Base-by-base conservation (phyloP, 192 early-diverging fungal species). In the Dissophora globulifera region DNA sequence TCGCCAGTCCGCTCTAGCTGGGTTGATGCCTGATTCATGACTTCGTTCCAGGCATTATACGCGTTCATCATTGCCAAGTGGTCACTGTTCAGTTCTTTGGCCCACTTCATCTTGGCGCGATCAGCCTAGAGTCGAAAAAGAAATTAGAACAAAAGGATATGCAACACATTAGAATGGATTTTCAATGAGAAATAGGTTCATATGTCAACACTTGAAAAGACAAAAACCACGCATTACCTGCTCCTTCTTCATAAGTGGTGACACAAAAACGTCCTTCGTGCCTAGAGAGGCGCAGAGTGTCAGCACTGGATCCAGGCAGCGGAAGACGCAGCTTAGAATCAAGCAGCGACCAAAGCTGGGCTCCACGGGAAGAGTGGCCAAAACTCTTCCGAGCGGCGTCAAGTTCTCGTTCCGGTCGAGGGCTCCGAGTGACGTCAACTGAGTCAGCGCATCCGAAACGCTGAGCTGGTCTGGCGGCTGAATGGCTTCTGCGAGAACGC, bases 261-360 rank as follows among this genome's bases (percentile, higher is more conserved):
- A 72, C 10, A 80, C 55, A 49, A 81, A 81, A 17, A 79, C 78
- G 38, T 61, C 65, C 48, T 82, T 82, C 38, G 78, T 79, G 11
- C 83, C 85, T 40, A 92, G 58, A 3, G 81, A 83, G 8, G 84
- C 86, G 3, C 87, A 89, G 11, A 85, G 67, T 1, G 90, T 88
- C 32, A 92, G 55, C 29, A 92, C 85, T 15, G 90, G 90, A 63
- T 92, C 90, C 29, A 92, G 49, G 50, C 87, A 90, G 10, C 82
- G 74, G 62, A 89, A 88, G 20, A 85, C 66, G 26, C 85, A 85
- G 15, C 84, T 88, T 25, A 87, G 48, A 8, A 92, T 64, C 26
- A 92, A 70, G 58, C 89, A 85, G 41, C 89, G 86, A n/a, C 87
- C 87, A 31, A 92, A 85, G 72, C 87, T 88, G 4, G 89, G 89